These are phyloP conservation scores for Chlorella sp. DNA, from an alignment of 139 green algal species.

Conservation along the genomic window DNA sequence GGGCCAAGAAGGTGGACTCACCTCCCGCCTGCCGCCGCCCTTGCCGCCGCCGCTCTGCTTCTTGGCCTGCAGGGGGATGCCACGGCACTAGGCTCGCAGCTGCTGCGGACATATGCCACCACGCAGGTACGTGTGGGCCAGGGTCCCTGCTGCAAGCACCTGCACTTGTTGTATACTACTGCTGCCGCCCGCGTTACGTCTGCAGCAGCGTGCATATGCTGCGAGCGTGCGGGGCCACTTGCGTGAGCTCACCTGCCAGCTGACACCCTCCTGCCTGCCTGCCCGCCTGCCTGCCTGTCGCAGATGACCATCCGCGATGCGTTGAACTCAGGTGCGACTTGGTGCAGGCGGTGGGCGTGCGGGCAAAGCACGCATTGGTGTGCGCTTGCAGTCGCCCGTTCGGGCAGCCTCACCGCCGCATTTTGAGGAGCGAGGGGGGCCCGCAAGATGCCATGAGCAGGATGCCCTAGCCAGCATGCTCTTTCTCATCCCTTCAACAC, in stretches of 20 bases:
- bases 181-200: not conserved
- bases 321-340: conserved; percentile 78
- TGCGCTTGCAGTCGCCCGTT: no score
- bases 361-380: no score
- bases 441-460: not conserved
- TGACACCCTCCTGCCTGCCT: no score
- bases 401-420: no score
- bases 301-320: conserved; percentile 98
- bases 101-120: conserved; percentile 42
- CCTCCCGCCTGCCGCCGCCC: not conserved
- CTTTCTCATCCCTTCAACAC: not conserved
- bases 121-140: conserved; percentile 27
- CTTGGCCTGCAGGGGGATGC: not conserved
- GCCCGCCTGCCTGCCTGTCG: not conserved
- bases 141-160: not conserved
- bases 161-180: not conserved
- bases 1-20: not conserved
- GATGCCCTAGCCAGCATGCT: no score
- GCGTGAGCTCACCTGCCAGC: no score
- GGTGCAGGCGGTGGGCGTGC: no score
- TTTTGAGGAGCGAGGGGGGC: not conserved
- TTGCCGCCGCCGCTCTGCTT: not conserved
- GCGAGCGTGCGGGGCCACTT: no score
- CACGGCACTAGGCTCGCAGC: not conserved
- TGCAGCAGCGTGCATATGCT: not conserved